phyloP scores from a whole-genome alignment of 768 basidiomycete genomes.

The Boletus reticuloceps region DNA sequence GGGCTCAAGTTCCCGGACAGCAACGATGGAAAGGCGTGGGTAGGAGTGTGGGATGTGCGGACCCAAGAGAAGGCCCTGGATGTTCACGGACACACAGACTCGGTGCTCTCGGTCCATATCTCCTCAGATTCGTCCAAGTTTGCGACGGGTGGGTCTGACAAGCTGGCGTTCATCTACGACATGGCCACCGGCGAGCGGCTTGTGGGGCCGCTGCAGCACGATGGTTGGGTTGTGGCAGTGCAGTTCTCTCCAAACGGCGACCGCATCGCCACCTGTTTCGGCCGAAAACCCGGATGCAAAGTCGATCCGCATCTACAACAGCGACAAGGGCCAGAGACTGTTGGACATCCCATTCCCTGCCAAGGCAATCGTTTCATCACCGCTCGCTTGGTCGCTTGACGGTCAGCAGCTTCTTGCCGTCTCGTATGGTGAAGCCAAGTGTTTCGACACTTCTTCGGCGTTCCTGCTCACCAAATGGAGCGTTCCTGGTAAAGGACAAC shows the following conservation, averaged over 20 bases:
- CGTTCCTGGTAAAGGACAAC: neutral
- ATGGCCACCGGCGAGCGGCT: neutral
- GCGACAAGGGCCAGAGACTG: neutral
- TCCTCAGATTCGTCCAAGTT: neutral
- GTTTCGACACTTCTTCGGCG: neutral
- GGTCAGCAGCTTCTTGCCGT: neutral
- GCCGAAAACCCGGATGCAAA: neutral
- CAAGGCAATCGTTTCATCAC: neutral
- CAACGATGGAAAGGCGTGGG: neutral
- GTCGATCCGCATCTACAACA: neutral
- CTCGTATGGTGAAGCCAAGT: neutral
- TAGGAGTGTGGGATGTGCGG: neutral
- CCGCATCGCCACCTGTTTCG: constrained; percentile 1
- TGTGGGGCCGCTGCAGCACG: neutral
- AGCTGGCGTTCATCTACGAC: neutral
- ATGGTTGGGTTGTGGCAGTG: neutral
- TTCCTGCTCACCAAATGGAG: neutral
- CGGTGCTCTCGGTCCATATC: neutral
- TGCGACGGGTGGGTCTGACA: neutral
- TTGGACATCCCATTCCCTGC: neutral
- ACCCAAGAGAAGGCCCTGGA: neutral
- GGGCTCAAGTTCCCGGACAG: neutral
- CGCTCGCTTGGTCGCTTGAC: neutral
- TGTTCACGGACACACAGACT: neutral
- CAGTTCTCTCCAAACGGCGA: neutral